phyloP scores from a whole-genome alignment of 192 early-diverging fungal species.

The Gryganskiella cystojenkinii region DNA sequence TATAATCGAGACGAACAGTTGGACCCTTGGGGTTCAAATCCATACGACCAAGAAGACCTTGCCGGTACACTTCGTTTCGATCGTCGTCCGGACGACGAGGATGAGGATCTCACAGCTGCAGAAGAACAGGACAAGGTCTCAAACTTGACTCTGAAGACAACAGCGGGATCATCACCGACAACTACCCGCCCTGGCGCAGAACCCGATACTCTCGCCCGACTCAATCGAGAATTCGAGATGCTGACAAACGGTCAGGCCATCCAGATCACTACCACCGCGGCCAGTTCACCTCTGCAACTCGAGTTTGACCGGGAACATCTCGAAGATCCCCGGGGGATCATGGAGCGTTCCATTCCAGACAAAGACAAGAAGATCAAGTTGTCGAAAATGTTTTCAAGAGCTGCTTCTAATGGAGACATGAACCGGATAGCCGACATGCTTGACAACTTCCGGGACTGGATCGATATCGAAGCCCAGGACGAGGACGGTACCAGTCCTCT shows the following conservation, averaged over 20 bases:
- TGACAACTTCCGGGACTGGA: slow-evolving; percentile 63
- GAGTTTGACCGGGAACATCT: slow-evolving; percentile 46
- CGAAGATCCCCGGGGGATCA: slow-evolving; percentile 50
- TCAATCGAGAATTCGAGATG: slow-evolving; percentile 47
- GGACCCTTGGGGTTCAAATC: slow-evolving; percentile 47
- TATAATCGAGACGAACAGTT: slow-evolving; percentile 26
- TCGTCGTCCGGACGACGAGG: slow-evolving; percentile 20
- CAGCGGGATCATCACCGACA: slow-evolving; percentile 11
- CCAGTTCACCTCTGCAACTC: slow-evolving; percentile 23
- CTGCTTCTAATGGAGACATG: slow-evolving; percentile 80
- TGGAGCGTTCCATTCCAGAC: slow-evolving; percentile 53
- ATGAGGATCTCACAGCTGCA: slow-evolving; percentile 9
- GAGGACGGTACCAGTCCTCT: slow-evolving; percentile 89
- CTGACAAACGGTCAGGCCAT: slow-evolving; percentile 45
- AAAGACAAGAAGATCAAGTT: slow-evolving; percentile 68
- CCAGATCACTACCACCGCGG: slow-evolving; percentile 27
- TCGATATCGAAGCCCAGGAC: slow-evolving; percentile 84
- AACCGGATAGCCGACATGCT: slow-evolving; percentile 70
- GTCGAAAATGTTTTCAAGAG: slow-evolving; percentile 73
- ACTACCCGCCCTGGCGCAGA: slow-evolving; percentile 8
- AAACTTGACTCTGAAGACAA: slow-evolving; percentile 26
- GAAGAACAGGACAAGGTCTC: slow-evolving; percentile 26
- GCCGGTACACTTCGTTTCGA: slow-evolving; percentile 32
- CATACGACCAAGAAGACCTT: slow-evolving; percentile 48
- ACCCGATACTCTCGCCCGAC: slow-evolving; percentile 29